Evolutionary conservation across 805 yeast genomes (phyloP).

Genomic region (Candida nitratophila): DNA sequence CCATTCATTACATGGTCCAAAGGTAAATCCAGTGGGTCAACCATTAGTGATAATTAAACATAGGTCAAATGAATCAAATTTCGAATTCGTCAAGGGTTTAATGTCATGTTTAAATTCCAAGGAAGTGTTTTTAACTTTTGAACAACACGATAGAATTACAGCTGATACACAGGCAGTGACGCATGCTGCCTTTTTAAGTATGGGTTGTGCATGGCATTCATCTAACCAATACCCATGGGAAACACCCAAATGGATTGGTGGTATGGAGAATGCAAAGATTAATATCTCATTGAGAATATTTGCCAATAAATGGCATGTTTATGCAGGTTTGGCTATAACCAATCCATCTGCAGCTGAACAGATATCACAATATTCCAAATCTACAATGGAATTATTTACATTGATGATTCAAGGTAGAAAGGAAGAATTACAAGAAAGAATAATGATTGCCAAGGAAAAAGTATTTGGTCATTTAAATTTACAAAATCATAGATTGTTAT

Average conservation of each 20-base stretch:
- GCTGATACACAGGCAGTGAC: slow-evolving; percentile 99
- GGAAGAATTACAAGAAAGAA: slow-evolving; percentile 50
- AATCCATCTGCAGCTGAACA: slow-evolving; percentile 93
- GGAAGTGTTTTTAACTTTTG: slow-evolving; percentile 69
- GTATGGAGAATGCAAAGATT: slow-evolving; percentile 92
- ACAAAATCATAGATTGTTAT: slow-evolving; percentile 51
- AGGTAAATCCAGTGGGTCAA: slow-evolving; percentile 82
- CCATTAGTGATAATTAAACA: slow-evolving; percentile 85
- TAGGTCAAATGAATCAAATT: slow-evolving; percentile 38
- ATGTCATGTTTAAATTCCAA: slow-evolving; percentile 73
- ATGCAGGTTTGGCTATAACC: slow-evolving; percentile 94
- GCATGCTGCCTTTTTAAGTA: slow-evolving; percentile 92
- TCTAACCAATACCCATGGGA: slow-evolving; percentile 89
- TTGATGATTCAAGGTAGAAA: slow-evolving; percentile 68
- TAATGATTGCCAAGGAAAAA: slow-evolving; percentile 58
- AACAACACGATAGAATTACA: slow-evolving; percentile 88
- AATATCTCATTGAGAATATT: slow-evolving; percentile 87
- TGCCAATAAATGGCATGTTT: slow-evolving; percentile 96
- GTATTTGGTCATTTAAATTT: slow-evolving; percentile 66
- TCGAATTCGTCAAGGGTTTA: slow-evolving; percentile 54
- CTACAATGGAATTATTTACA: slow-evolving; percentile 76
- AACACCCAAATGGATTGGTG: slow-evolving; percentile 80
- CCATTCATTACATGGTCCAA: slow-evolving; percentile 94
- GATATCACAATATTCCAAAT: slow-evolving; percentile 79
- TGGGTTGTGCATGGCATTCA: slow-evolving; percentile 95